Percentiles rank a stretch among this genome's conserved stretches.
Conservation (phyloP, 192 early-diverging fungal species). For the Nowakowskiella sp. region DNA sequence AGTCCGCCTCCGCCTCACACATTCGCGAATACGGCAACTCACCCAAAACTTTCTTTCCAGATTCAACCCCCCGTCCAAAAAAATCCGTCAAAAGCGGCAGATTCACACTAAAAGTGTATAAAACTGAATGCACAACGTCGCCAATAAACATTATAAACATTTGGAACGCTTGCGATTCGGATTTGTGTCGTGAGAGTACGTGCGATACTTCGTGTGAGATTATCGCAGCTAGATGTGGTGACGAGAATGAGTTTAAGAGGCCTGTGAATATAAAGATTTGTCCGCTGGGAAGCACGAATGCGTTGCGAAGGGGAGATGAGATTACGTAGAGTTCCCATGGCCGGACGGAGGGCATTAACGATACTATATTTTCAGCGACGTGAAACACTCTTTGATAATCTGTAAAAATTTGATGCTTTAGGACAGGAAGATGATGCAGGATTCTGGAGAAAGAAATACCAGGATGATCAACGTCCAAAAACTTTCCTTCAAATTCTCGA, state of each 20-base stretch:
- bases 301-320: constrained; percentile 25
- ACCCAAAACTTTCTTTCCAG: constrained; percentile 20
- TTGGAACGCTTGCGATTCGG: constrained; percentile 27
- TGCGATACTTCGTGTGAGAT: constrained; percentile 32
- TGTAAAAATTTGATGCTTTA: constrained; percentile 4
- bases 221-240: background rate
- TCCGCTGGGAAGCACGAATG: constrained; percentile 30
- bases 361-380: constrained; percentile 15
- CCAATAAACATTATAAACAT: constrained; percentile 8
- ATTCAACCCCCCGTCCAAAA: constrained; percentile 21
- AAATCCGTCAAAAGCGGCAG: constrained; percentile 31
- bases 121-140: constrained; percentile 24
- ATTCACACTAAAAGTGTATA: constrained; percentile 33
- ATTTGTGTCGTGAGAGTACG: constrained; percentile 25
- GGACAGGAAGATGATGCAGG: constrained; percentile 9
- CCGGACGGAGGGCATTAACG: constrained; percentile 19
- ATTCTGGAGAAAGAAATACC: too few relatives aligned
- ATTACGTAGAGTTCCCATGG: constrained; percentile 33
- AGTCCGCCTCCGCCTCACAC: constrained; percentile 40
- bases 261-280: constrained; percentile 41
- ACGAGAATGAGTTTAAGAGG: constrained; percentile 5
- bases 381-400: background rate
- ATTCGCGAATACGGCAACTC: constrained; percentile 32
- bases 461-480: too few relatives aligned
- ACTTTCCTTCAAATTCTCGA: constrained; percentile 2